Evolutionary conservation across 768 basidiomycete species (phyloP).

Genomic region (Rubroboletus satanas): DNA sequence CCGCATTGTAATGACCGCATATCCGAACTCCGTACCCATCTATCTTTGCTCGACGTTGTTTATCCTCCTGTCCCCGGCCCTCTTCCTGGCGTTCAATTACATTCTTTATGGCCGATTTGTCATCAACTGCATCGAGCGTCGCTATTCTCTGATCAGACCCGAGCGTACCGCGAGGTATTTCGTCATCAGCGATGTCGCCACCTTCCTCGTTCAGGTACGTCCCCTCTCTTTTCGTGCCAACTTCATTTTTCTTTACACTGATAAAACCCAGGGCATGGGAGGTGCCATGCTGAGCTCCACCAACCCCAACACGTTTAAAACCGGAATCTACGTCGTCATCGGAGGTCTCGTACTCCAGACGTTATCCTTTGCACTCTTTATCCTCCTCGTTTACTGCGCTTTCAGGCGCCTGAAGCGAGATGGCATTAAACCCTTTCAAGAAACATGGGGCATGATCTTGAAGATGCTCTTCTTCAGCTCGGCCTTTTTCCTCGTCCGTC

Average conservation of each 20-base stretch:
- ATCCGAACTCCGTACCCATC: slow-evolving; percentile 20
- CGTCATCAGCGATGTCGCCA: slow-evolving; percentile 26
- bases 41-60: slow-evolving; percentile 21
- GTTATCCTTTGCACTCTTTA: slow-evolving; percentile 24
- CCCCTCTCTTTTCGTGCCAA: neutral
- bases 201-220: slow-evolving; percentile 28
- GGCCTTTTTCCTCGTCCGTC: slow-evolving; percentile 23
- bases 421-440: neutral
- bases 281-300: slow-evolving; percentile 16
- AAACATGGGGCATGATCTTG: slow-evolving; percentile 20
- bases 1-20: slow-evolving; percentile 15
- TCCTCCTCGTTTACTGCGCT: slow-evolving; percentile 10
- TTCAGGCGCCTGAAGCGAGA: slow-evolving; percentile 14
- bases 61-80: slow-evolving; percentile 25
- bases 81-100: slow-evolving; percentile 34
- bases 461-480: slow-evolving; percentile 25
- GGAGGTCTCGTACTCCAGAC: slow-evolving; percentile 25
- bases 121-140: slow-evolving; percentile 12
- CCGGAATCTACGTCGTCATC: slow-evolving; percentile 22
- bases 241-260: neutral
- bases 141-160: slow-evolving; percentile 24
- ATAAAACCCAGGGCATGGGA: slow-evolving; percentile 17
- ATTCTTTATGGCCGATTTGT: slow-evolving; percentile 31
- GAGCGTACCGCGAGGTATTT: slow-evolving; percentile 24
- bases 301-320: neutral